Base-by-base conservation (phyloP, 1,139 yeast species). In the Zygotorulaspora mrakii region DNA sequence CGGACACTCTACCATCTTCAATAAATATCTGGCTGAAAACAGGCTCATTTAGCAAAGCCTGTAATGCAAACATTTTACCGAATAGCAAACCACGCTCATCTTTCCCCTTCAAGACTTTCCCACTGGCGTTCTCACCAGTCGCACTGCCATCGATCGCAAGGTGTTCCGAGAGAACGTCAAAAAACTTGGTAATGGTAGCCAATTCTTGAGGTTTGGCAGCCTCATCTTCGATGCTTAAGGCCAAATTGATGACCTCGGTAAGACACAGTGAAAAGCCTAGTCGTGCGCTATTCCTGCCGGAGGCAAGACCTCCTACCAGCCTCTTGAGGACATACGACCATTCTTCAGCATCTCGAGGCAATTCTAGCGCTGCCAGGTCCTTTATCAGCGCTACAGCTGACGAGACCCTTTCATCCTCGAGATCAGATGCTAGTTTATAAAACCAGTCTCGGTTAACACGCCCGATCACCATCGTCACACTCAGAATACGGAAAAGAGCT, bases 231-330 rank as follows among this genome's bases (percentile, higher is more conserved):
- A 69, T 56, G n/a, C 74, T 62, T 13, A 62, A 47, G 16, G 82
- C 70, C 16, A 79, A 66, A 22, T 67, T 64, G 17, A 78, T 58
- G 1, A 87, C 69, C 61, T 91, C 97, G 1, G 91, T 78, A 33
- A 91, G 67, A 29, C 96, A 94, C 74, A 87, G 77, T 2, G 95
- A 85, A 54, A 83, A 89, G 2, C 98, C 98, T 30, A 85, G 66
- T 42, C 96, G 69, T 1, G 96, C 94, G 35, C 88, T 73, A 31
- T 85, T 95, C 55, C 94, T 75, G 13, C 88, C 75, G 9, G 95
- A 83, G 7, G 86, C 73, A 32, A 91, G 69, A 35, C 97, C 97
- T 51, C 79, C 81, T 43, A 86, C 73, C 45, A 91, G 69, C 55
- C 97, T 73, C 46, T 76, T 76, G 42, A 85, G 66, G 0, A 95